Base-by-base conservation (phyloP, 768 basidiomycete species). In the Leccinum incarnatum region DNA sequence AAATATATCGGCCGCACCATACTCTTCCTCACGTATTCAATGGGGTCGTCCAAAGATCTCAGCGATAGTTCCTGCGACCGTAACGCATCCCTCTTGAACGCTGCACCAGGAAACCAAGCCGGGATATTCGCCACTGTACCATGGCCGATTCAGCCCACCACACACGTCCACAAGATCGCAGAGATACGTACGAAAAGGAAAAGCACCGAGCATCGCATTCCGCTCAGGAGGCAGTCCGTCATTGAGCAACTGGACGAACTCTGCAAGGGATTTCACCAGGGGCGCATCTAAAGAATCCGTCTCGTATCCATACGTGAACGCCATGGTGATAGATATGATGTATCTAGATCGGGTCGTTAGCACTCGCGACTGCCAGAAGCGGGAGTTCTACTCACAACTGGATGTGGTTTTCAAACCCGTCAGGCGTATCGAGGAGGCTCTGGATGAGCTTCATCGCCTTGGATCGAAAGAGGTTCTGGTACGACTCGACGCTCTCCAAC, bases 311-410 rank as follows among this genome's bases (percentile, higher is more conserved):
- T 71, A 73, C 2, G 72, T 73, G 48, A 64, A 60, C 4, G 59
- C 56, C 72, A 71, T 73, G 1, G 70, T 73, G 36, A 73, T 68
- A 21, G 72, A 73, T 36, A 69, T 54, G 37, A 73, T 67, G 19
- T 73, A 72, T 34, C 72, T 73, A 19, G 3, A 32, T 6, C 37
- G 42, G 14, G 19, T 60, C 55, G 54, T 42, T 34, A 27, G 30
- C 25, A 15, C 27, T 27, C 42, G n/a, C n/a, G n/a, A n/a, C 17
- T 11, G 15, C 51, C 27, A 29, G n/a, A n/a, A n/a, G n/a, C 40
- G 12, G 34, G 19, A 12, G 51, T 5, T 36, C 12, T 12, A 32
- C 62, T 42, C 30, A 72, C 69, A 70, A 47, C 8, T 54, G 61
- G 37, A 72, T 56, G 36, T 71, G 72, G 19, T 54, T 60, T 47